phyloP scores from a whole-genome alignment of 2,329 filamentous ascomycete genomes.

The Xylaria sp. region DNA sequence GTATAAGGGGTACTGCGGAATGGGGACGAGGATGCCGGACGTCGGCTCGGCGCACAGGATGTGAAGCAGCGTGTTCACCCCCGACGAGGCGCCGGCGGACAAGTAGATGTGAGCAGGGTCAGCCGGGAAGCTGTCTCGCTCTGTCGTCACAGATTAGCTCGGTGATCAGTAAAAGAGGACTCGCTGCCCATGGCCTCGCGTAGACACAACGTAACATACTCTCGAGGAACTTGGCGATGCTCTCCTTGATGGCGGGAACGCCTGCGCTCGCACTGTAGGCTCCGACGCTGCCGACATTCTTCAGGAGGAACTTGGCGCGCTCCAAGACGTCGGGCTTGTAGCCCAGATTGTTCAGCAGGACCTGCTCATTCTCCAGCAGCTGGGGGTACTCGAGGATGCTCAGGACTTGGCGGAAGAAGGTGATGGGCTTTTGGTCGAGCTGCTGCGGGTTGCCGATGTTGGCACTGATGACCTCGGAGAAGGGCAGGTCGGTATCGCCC shows the following conservation, averaged over 20 bases:
- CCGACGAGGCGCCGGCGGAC: constrained; percentile 89
- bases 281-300: constrained; percentile 88
- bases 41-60: constrained; percentile 82
- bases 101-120: constrained; percentile 87
- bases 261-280: constrained; percentile 97
- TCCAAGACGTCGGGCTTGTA: constrained; percentile 92
- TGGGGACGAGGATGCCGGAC: constrained; percentile 89
- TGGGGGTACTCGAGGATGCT: constrained; percentile 91
- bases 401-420: constrained; percentile 97
- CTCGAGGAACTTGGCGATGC: constrained; percentile 92
- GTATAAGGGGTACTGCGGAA: constrained; percentile 98
- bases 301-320: constrained; percentile 82
- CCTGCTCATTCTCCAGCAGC: constrained; percentile 83
- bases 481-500: constrained; percentile 74
- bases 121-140: constrained; percentile 87
- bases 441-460: constrained; percentile 99
- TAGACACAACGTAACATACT: constrained; percentile 63
- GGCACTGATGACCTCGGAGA: constrained; percentile 90
- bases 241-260: constrained; percentile 85
- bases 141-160: constrained; percentile 55
- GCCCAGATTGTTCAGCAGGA: constrained; percentile 78
- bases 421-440: constrained; percentile 98
- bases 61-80: constrained; percentile 92
- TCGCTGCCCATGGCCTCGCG: background rate
- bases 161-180: background rate